These are phyloP conservation scores for Hyparrhenia diplandra DNA, from an alignment of 176 grass and related monocot genomes.

Conservation along the genomic window DNA sequence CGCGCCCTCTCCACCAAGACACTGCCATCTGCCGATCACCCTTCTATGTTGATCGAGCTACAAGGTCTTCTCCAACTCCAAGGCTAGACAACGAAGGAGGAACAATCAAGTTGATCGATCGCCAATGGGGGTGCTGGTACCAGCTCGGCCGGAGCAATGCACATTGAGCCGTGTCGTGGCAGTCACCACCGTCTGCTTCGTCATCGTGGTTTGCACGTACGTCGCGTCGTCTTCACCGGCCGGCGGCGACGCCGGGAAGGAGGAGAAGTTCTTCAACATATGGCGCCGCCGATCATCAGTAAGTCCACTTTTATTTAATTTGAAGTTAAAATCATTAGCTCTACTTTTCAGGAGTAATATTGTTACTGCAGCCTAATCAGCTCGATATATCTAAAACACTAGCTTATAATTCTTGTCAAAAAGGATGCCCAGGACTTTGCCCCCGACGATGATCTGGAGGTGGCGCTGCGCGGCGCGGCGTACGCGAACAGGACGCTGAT, in stretches of 20 bases:
- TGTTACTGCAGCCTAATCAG: neutral
- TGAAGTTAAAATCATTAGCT: neutral
- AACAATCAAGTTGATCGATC: neutral
- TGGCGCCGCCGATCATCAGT: constrained; percentile 22
- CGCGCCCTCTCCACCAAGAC: neutral
- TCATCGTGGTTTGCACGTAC: constrained; percentile 28
- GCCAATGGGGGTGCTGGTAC: neutral
- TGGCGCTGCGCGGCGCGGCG: constrained; percentile 46
- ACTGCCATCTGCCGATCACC: too few relatives aligned
- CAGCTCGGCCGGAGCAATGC: constrained; percentile 25
- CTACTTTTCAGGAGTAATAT: neutral
- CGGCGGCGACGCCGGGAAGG: constrained; percentile 1
- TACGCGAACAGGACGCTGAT: constrained; percentile 59
- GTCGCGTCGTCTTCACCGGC: constrained; percentile 6
- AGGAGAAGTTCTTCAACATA: constrained; percentile 27
- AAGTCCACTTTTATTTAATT: neutral
- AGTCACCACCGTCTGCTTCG: constrained; percentile 11
- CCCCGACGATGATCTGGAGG: constrained; percentile 44
- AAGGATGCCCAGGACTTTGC: neutral
- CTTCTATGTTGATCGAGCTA: neutral
- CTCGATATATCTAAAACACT: neutral
- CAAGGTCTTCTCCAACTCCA: neutral
- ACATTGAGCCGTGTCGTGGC: constrained; percentile 8
- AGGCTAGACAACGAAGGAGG: neutral
- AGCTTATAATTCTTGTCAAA: constrained; percentile 3